Evolutionary conservation across 495 filamentous ascomycete species (phyloP).

Genomic region (Podospora comata): DNA sequence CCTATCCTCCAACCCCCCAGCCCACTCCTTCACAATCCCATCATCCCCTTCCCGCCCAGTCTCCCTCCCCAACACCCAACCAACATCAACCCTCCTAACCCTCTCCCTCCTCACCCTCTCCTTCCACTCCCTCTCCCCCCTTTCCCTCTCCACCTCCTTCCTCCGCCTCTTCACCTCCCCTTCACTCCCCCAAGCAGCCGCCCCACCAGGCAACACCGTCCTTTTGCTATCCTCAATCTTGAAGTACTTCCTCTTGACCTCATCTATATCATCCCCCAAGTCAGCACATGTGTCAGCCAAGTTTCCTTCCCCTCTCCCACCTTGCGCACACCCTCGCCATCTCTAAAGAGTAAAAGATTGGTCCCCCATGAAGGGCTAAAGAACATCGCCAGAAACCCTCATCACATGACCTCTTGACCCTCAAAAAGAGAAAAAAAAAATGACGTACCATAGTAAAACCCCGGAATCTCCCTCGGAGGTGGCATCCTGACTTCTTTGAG

Average conservation of each 20-base stretch:
- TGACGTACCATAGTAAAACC: conserved; percentile 3
- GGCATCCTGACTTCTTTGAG: neutral
- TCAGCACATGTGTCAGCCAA: neutral
- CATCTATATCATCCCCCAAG: conserved; percentile 29
- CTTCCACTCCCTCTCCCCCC: conserved; percentile 9
- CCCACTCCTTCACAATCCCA: conserved; percentile 17
- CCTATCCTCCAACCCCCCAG: conserved; percentile 21
- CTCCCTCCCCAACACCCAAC: conserved; percentile 19
- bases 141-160: conserved; percentile 20
- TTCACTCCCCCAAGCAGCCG: conserved; percentile 13
- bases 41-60: conserved; percentile 5
- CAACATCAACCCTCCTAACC: conserved; percentile 23
- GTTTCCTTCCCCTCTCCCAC: neutral
- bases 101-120: conserved; percentile 15
- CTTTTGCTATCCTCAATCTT: conserved; percentile 18
- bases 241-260: conserved; percentile 47
- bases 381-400: too few species aligned
- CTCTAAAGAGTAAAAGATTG: neutral
- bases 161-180: conserved; percentile 40
- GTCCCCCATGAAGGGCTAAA: too few species aligned
- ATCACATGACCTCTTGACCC: neutral
- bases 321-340: too few species aligned
- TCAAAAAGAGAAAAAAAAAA: neutral
- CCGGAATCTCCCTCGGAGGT: neutral
- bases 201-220: conserved; percentile 28